phyloP scores from a whole-genome alignment of 768 basidiomycete genomes.

The Calocera cornea region DNA sequence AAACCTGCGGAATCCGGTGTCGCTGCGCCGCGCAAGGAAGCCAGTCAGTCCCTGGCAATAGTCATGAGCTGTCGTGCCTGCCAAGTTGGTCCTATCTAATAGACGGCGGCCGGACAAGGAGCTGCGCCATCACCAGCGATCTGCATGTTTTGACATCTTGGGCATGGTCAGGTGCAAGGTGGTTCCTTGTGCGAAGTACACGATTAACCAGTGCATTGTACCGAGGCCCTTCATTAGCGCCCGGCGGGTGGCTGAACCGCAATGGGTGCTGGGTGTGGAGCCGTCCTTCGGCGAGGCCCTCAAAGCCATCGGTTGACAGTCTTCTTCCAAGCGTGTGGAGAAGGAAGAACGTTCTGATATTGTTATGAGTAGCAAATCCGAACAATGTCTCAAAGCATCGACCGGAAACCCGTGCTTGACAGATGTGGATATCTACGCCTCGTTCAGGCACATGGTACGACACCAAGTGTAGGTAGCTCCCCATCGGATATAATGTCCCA shows the following conservation, averaged over 20 bases:
- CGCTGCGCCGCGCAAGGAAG: neutral
- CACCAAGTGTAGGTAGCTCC: neutral
- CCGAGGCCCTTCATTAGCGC: no score
- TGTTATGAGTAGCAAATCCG: neutral
- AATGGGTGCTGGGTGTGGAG: no score
- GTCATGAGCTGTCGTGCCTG: neutral
- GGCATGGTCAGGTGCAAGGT: no score
- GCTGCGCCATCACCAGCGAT: no score
- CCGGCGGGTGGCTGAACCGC: no score
- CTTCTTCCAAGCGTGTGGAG: neutral
- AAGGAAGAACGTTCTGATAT: neutral
- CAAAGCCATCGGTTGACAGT: neutral
- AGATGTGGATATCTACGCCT: neutral
- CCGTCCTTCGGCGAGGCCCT: neutral
- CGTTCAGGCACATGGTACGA: neutral
- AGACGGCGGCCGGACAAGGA: no score
- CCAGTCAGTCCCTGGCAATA: neutral
- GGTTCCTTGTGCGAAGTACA: no score
- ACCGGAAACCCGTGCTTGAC: neutral
- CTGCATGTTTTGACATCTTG: no score
- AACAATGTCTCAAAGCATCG: neutral
- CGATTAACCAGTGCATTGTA: no score
- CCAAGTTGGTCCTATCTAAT: no score
- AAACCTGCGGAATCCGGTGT: neutral
- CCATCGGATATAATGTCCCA: neutral